Conservation (phyloP, 2,329 filamentous ascomycete species). For the Cladosporium austrohemisphaericum region DNA sequence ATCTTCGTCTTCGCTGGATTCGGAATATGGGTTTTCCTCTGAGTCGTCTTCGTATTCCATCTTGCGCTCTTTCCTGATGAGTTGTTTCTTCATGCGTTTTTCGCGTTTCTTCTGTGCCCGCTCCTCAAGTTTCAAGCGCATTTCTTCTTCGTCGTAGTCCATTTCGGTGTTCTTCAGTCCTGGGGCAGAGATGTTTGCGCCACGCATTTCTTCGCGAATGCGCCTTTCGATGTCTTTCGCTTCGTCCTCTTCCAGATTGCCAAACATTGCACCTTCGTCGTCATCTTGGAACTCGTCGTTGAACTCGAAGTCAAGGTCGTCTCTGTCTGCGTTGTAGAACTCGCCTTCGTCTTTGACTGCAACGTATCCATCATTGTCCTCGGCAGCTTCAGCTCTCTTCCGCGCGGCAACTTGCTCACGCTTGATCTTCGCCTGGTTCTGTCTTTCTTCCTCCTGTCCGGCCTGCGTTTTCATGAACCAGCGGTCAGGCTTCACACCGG, state of each 20-base stretch:
- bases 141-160: conserved; percentile 62
- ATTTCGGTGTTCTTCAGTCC: conserved; percentile 50
- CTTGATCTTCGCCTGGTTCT: conserved; percentile 21
- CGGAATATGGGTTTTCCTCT: conserved; percentile 43
- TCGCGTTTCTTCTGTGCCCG: conserved; percentile 69
- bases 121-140: conserved; percentile 61
- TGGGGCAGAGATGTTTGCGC: conserved; percentile 70
- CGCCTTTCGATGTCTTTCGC: conserved; percentile 61
- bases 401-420: conserved; percentile 53
- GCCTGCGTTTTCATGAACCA: conserved; percentile 71
- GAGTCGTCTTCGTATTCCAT: conserved; percentile 74
- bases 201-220: conserved; percentile 75
- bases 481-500: conserved; percentile 69
- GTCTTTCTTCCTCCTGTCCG: conserved; percentile 34
- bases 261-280: conserved; percentile 72
- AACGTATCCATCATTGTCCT: conserved; percentile 36
- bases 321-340: conserved; percentile 53
- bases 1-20: conserved; percentile 55
- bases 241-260: conserved; percentile 74
- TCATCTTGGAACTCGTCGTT: conserved; percentile 80
- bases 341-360: conserved; percentile 39
- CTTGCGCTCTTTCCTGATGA: conserved; percentile 82
- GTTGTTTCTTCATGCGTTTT: conserved; percentile 72
- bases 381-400: conserved; percentile 41
- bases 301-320: conserved; percentile 63